Conservation (phyloP, 2,329 filamentous ascomycete genomes). For the Aspergillus sp. region DNA sequence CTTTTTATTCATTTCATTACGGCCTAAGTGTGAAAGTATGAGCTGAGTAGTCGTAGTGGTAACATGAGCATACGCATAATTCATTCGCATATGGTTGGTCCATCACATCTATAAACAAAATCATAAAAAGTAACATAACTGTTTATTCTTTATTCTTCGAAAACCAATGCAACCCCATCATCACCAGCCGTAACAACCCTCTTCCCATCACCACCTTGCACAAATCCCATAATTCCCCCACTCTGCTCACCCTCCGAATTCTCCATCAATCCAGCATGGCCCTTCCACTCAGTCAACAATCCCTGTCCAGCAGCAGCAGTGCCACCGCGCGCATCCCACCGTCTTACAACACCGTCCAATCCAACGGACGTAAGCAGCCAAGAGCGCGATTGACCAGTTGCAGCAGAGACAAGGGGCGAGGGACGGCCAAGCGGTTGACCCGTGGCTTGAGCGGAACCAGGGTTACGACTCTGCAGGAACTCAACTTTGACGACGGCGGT, state of each 20-base stretch:
- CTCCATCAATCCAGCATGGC: conserved; percentile 51
- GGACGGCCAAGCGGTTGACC: conserved; percentile 14
- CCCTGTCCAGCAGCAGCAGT: conserved; percentile 62
- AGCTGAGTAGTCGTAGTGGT: too few species aligned
- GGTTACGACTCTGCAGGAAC: conserved; percentile 55
- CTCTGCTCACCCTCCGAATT: conserved; percentile 63
- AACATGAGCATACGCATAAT: too few species aligned
- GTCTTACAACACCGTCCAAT: conserved; percentile 81
- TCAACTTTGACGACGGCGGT: conserved; percentile 88
- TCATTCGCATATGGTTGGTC: background rate
- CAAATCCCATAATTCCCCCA: conserved; percentile 84
- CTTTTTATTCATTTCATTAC: background rate
- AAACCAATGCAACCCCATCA: conserved; percentile 52
- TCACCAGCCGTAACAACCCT: conserved; percentile 85
- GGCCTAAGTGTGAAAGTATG: too few species aligned
- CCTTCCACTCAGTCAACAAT: conserved; percentile 79
- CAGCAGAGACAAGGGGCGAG: conserved; percentile 18
- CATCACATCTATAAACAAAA: background rate
- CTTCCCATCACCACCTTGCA: conserved; percentile 68
- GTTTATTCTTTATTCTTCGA: conserved; percentile 35
- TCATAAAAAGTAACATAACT: background rate
- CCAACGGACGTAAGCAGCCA: conserved; percentile 76
- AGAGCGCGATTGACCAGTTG: conserved; percentile 44
- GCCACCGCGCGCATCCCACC: conserved; percentile 75
- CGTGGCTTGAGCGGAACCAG: conserved; percentile 15